Evolutionary conservation across 2,329 filamentous ascomycete genomes (phyloP).

Genomic region (Penicillium sp.): DNA sequence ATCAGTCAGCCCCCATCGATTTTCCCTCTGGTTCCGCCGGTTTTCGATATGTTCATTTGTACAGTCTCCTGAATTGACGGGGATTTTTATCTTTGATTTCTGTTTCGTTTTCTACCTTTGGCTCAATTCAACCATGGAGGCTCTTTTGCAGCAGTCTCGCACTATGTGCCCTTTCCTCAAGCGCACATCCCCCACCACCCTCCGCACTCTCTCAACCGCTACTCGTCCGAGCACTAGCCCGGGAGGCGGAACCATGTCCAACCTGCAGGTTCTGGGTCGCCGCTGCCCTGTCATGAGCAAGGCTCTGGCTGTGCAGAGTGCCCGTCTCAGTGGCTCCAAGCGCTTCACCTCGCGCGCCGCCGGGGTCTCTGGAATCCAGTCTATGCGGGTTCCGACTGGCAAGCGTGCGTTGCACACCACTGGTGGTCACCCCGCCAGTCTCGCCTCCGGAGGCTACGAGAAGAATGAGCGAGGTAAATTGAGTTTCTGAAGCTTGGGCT

Average conservation of each 20-base stretch:
- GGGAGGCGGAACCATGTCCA: slow-evolving; percentile 92
- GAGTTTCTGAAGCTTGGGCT: neutral
- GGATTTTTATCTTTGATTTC: neutral
- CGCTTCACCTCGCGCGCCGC: slow-evolving; percentile 39
- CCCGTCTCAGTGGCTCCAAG: slow-evolving; percentile 40
- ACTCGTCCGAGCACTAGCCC: slow-evolving; percentile 63
- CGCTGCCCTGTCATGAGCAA: slow-evolving; percentile 99
- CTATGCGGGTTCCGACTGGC: slow-evolving; percentile 51
- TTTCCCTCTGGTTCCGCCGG: neutral
- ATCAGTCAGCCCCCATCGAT: slow-evolving; percentile 7
- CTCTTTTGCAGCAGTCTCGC: slow-evolving; percentile 90
- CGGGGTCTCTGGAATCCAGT: slow-evolving; percentile 38
- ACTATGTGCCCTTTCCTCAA: slow-evolving; percentile 97
- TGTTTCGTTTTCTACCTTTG: neutral
- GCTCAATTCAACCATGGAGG: slow-evolving; percentile 66
- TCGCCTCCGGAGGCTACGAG: slow-evolving; percentile 58
- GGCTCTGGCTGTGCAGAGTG: slow-evolving; percentile 79
- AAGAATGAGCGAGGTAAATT: slow-evolving; percentile 52
- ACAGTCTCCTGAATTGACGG: neutral
- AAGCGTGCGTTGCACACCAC: slow-evolving; percentile 81
- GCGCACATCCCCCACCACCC: slow-evolving; percentile 85
- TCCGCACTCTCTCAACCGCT: slow-evolving; percentile 78
- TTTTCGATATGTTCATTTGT: neutral
- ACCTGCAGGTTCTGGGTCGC: slow-evolving; percentile 87
- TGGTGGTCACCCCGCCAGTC: slow-evolving; percentile 71